Base-by-base conservation (phyloP, 164 flowering plant genomes). In the Nymphaea colorata region DNA sequence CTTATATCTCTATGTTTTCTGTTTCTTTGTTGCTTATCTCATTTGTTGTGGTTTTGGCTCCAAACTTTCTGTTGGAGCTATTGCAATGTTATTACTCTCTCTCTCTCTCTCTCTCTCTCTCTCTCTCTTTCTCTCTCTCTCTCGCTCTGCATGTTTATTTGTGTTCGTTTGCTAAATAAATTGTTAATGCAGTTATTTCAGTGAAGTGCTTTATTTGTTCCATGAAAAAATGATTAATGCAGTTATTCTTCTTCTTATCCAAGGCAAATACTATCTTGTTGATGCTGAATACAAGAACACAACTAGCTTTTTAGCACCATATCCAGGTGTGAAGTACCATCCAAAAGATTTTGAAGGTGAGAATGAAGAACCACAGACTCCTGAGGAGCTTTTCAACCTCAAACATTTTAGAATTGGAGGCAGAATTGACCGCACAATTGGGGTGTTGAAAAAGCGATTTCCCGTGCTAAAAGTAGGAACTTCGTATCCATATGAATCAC, bases 261-360 rank as follows among this genome's bases (percentile, higher is more conserved):
- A 47, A 61, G 41, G 63, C 2, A 61, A n/a, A n/a, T 61, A 25
- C 18, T 61, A 61, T 2, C 63, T 61, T 25, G 63, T 61, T n/a
- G 63, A 61, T 61, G 5, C 4, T 61, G 41, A 25, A 61, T 61
- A 61, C 16, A n/a, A 61, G 63, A 61, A 61, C 17, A 61, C 3
- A n/a, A 6, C 63, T n/a, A 61, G 63, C 63, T 61, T 61, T 61
- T 25, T 61, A n/a, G 63, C 63, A 61, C 63, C 63, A 61, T 61
- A n/a, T 61, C 63, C 63, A 10, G 63, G 63, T 6, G 63, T 61
- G 16, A n/a, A n/a, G 41, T 61, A 61, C 16, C 63, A 61, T 61
- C 41, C 41, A n/a, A n/a, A n/a, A 61, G 17, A 61, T 6, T 6
- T 61, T 11, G 4, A 25, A 11, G 16, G 41, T 61, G 63, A n/a